Evolutionary conservation across 768 basidiomycete genomes (phyloP), one percentile per base, ranked within the genome.

Genomic region (Suillus brevipes): DNA sequence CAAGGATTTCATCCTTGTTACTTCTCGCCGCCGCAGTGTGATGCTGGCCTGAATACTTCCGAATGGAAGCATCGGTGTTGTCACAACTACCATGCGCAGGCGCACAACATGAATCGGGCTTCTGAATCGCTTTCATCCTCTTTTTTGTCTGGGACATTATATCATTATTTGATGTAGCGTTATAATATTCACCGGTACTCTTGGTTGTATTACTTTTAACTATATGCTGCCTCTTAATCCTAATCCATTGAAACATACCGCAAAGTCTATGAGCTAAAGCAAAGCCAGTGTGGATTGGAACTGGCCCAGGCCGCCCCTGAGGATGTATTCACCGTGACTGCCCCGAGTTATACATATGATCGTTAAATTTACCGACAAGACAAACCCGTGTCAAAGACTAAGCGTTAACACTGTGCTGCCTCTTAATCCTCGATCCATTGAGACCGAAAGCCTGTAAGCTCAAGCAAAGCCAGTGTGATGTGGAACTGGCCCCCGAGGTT

Each of bases 1-100:
- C 37, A 81, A 82, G 28, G 87, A 87, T 71, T 89, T 89, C 72
- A 82, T 89, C 69, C 79, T 89, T 65, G 79, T 90, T 69, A 88
- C 84, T 12, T 72, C 77, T 40, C 81, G 82, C 62, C 81, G 87
- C 65, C 85, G 83, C 62, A 88, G 87, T 73, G 73, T 82, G 53
- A 78, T 80, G 70, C 75, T 77, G 63, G 75, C 71, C 63, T 79
- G 68, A 77, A 52, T 60, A 55, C 20, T 55, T 34, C 53, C 53
- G 53, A 55, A 20, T n/a, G 20, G 53, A 55, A 20, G 53, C 34
- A 55, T 34, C 20, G n/a, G 8, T 55, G 34, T 55, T 13, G 12
- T 34, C 53, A 37, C 53, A 13, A 34, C 34, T 36, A 36, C 34
- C 6, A 36, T 36, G 34, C 53, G 31, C 53, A 55, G 36, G 53